phyloP scores from a whole-genome alignment of 2,329 filamentous ascomycete species.

The Madurella fahalii region DNA sequence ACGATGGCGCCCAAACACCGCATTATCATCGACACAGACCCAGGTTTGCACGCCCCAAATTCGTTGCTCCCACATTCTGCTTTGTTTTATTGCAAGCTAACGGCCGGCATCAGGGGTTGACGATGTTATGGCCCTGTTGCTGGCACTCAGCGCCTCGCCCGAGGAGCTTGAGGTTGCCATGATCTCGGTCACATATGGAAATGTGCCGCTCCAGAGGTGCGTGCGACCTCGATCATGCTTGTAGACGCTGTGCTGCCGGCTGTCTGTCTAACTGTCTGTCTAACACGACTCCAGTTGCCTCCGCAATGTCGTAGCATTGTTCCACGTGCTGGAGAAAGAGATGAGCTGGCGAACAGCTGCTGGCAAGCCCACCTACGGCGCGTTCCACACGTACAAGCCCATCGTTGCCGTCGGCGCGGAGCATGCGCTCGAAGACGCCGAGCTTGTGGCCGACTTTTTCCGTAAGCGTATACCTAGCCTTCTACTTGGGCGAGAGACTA shows the following conservation, averaged over 20 bases:
- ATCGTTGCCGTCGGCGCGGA: conserved; percentile 83
- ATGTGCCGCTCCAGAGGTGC: conserved; percentile 80
- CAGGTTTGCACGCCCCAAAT: conserved; percentile 46
- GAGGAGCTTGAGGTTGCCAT: conserved; percentile 84
- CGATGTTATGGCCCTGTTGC: conserved; percentile 81
- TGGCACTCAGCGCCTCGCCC: conserved; percentile 75
- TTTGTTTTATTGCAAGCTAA: background rate
- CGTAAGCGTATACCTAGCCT: conserved; percentile 48
- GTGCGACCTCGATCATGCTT: conserved; percentile 36
- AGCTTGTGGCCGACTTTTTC: conserved; percentile 79
- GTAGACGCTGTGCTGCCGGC: background rate
- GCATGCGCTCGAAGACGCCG: conserved; percentile 78
- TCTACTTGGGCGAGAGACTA: background rate
- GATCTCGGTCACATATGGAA: conserved; percentile 89
- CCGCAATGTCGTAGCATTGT: conserved; percentile 82
- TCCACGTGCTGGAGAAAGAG: conserved; percentile 89
- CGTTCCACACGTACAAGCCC: conserved; percentile 69
- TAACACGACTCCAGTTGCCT: conserved; percentile 58
- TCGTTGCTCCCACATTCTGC: background rate
- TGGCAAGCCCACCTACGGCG: conserved; percentile 67
- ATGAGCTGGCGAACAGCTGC: conserved; percentile 72
- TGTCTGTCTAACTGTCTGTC: conserved; percentile 3
- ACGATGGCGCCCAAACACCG: conserved; percentile 64
- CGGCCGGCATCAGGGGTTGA: conserved; percentile 62
- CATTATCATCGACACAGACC: conserved; percentile 96